Evolutionary conservation across 2,329 filamentous ascomycete species (phyloP).

Genomic region (Trichoderma simmonsii): DNA sequence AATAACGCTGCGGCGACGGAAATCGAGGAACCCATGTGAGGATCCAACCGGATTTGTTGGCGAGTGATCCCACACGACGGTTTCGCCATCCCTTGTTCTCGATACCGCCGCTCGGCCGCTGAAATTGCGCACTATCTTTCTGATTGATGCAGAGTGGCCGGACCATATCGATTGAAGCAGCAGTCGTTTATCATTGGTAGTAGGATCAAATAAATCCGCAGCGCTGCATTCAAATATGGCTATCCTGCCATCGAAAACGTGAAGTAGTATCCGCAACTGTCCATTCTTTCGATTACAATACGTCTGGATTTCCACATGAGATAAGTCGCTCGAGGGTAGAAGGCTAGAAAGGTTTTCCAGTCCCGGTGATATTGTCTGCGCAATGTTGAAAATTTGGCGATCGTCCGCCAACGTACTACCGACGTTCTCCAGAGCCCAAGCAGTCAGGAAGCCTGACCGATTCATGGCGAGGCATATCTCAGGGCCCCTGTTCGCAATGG

Average conservation of each 20-base stretch:
- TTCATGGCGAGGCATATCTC: constrained; percentile 88
- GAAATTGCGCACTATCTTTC: constrained; percentile 83
- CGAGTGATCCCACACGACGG: constrained; percentile 76
- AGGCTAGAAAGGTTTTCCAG: constrained; percentile 45
- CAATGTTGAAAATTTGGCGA: constrained; percentile 78
- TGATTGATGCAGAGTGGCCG: constrained; percentile 75
- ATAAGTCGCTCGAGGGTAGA: constrained; percentile 24
- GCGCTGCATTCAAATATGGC: constrained; percentile 77
- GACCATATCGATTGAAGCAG: constrained; percentile 69
- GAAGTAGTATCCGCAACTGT: constrained; percentile 69
- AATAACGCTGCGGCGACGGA: constrained; percentile 67
- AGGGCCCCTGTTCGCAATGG: constrained; percentile 77
- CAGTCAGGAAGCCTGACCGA: constrained; percentile 79
- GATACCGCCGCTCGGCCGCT: constrained; percentile 79
- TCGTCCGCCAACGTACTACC: constrained; percentile 64
- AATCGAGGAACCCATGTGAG: constrained; percentile 31
- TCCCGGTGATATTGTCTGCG: constrained; percentile 64
- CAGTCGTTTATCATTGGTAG: constrained; percentile 58
- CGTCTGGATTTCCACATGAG: constrained; percentile 65
- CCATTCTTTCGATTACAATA: constrained; percentile 67
- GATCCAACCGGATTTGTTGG: constrained; percentile 26
- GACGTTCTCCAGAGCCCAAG: constrained; percentile 88
- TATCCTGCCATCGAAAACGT: constrained; percentile 82
- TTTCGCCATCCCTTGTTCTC: constrained; percentile 73
- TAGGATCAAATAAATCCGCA: constrained; percentile 75